These are phyloP conservation scores for Hypoxylon fuscum DNA, from an alignment of 495 filamentous ascomycete genomes.

Conservation along the genomic window DNA sequence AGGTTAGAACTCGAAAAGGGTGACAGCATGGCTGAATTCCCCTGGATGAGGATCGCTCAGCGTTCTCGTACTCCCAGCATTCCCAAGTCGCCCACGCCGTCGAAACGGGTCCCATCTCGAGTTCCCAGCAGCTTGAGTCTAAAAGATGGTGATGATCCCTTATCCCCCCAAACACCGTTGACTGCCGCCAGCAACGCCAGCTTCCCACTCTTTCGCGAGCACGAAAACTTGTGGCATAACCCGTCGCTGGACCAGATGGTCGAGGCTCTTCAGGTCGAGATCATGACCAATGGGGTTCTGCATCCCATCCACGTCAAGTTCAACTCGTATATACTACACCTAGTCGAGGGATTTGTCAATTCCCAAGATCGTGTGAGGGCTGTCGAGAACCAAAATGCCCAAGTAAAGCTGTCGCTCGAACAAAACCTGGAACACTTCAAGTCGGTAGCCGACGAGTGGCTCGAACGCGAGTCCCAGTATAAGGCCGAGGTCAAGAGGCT, in stretches of 20 bases:
- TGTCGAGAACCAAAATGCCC: constrained; percentile 33
- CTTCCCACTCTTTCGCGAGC: constrained; percentile 23
- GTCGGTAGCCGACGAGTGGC: constrained; percentile 52
- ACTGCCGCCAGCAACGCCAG: neutral
- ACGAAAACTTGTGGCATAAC: constrained; percentile 51
- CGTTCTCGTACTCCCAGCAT: constrained; percentile 36
- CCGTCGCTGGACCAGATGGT: constrained; percentile 55
- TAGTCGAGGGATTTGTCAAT: constrained; percentile 52
- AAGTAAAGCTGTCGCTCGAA: constrained; percentile 46
- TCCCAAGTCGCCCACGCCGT: constrained; percentile 9
- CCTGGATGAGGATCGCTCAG: constrained; percentile 42
- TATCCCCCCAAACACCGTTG: neutral
- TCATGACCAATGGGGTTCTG: constrained; percentile 46
- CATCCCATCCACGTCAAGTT: constrained; percentile 49
- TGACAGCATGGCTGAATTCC: constrained; percentile 45
- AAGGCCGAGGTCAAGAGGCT: constrained; percentile 59
- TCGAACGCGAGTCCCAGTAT: constrained; percentile 50
- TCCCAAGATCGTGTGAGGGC: constrained; percentile 29
- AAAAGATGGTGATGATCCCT: neutral
- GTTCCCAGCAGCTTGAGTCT: constrained; percentile 20
- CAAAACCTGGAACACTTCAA: constrained; percentile 52
- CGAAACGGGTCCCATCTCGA: constrained; percentile 9
- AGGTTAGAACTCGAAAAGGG: no score
- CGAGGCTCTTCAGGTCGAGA: constrained; percentile 48
- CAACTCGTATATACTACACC: constrained; percentile 51